Evolutionary conservation across 202 grass and related monocot species (phyloP), one percentile per base, ranked within the genome.

Genomic region (Schoenoplectus tabernaemontani): DNA sequence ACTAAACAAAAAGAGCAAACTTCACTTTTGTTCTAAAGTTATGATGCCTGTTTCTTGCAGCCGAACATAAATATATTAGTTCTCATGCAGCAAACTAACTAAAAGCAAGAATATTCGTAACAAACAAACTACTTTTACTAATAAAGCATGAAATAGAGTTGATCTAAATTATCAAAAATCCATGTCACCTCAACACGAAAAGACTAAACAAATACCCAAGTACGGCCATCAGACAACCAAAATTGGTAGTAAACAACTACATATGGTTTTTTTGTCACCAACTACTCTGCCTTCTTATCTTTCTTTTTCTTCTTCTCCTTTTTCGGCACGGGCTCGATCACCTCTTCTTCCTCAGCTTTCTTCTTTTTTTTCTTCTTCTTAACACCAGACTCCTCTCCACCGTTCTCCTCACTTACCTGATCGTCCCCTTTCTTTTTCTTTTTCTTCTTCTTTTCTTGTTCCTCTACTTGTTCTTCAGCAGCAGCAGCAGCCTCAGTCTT

Each of bases 371-470:
- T 46, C 38, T 79, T 42, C 57, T 80, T 64, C 26, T 80, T 80
- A 59, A 24, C 19, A 20, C 23, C n/a, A 19, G 23, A 50, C 44
- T 69, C 72, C 26, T 39, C 15, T 57, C 41, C 19, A 61, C 22
- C n/a, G 1, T 17, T 26, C 19, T 38, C 36, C 19, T 38, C 36
- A 44, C 26, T 64, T 62, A 1, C 38, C 77, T 78, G 80, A 50
- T 85, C 82, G 37, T 87, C 86, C 24, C 56, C 22, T 4, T 93
- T 81, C 41, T 59, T 89, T 56, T 93, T 82, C 44, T 70, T 89
- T 57, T 87, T 93, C 82, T 89, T 97, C 77, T 90, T 97, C 56
- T 93, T 90, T 71, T 90, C 84, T 0, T 84, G 62, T 44, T 88
- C 84, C 39, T 86, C 89, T 19, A 38, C 77, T 1, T 8, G 47